Evolutionary conservation across 2,329 filamentous ascomycete genomes (phyloP), one percentile per base, ranked within the genome.

Genomic region (Geosmithia morbida): DNA sequence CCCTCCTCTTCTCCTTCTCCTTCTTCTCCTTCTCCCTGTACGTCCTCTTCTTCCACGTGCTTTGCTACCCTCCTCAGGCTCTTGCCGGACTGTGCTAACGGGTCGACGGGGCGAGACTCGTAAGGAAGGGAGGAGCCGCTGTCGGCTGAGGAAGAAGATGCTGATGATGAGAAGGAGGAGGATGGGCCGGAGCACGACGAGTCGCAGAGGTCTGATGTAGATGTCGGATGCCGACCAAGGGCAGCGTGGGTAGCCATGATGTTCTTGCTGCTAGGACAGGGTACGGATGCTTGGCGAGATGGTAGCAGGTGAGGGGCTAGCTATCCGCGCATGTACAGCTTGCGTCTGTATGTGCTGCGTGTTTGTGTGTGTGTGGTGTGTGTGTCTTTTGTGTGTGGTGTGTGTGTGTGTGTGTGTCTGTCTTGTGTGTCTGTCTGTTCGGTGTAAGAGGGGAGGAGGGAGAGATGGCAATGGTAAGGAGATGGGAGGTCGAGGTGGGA

Each of bases 101-200:
- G 41, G n/a, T 14, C 46, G 17, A 40, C 43, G 16, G 48, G 44
- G 22, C 33, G 43, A 33, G 43, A 43, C 22, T 49, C 45, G 16
- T 46, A 37, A 11, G 33, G 33, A 37, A 37, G 33, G 13, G 33
- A 37, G 14, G 33, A 11, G 33, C 14, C 33, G 33, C 33, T 37
- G 33, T 37, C 33, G 33, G 33, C 10, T 16, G 33, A 43, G n/a
- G 48, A 50, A 6, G 48, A 50, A 26, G 45, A 44, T 22, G 48
- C 44, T 37, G 42, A 46, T 14, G 29, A 11, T 19, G 29, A 43
- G 20, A 45, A 49, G 45, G n/a, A 19, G 26, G 41, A 26, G 2
- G 45, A 47, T 26, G 43, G 11, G 43, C 18, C 14, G 43, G 13
- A 45, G 11, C 33, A 37, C 26, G 29, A 37, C 17, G 46, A 44